Evolutionary conservation across 2,329 filamentous ascomycete genomes (phyloP).

Genomic region (Fonsecaea monophora): DNA sequence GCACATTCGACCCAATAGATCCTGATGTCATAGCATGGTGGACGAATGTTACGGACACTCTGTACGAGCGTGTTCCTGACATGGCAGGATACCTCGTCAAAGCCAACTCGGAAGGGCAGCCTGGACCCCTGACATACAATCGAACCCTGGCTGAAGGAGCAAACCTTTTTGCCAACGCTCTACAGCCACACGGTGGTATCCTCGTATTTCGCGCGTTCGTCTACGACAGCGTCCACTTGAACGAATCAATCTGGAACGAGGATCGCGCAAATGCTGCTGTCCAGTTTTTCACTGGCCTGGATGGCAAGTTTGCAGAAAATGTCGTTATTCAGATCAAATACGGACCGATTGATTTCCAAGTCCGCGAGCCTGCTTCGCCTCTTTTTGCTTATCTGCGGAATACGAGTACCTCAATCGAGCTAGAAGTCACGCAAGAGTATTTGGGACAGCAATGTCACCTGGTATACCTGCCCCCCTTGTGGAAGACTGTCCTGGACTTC

Average conservation of each 20-base stretch:
- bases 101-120: slow-evolving; percentile 74
- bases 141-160: slow-evolving; percentile 72
- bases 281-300: slow-evolving; percentile 69
- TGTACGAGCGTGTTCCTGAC: slow-evolving; percentile 70
- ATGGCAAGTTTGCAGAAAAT: slow-evolving; percentile 71
- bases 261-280: slow-evolving; percentile 75
- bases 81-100: slow-evolving; percentile 74
- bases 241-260: slow-evolving; percentile 66
- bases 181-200: slow-evolving; percentile 65
- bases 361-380: slow-evolving; percentile 70
- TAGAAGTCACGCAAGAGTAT: slow-evolving; percentile 73
- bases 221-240: slow-evolving; percentile 63
- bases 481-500: slow-evolving; percentile 72
- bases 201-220: slow-evolving; percentile 77
- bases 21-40: slow-evolving; percentile 67
- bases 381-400: slow-evolving; percentile 63
- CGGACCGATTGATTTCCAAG: slow-evolving; percentile 76
- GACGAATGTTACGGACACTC: slow-evolving; percentile 63
- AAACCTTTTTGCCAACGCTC: slow-evolving; percentile 69
- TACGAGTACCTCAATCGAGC: slow-evolving; percentile 64
- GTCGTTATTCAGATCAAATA: slow-evolving; percentile 77
- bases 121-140: slow-evolving; percentile 72
- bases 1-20: slow-evolving; percentile 71
- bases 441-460: slow-evolving; percentile 73
- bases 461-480: slow-evolving; percentile 71